Conservation (phyloP, 306 rosid genomes). For the Cyamopsis tetragonoloba region DNA sequence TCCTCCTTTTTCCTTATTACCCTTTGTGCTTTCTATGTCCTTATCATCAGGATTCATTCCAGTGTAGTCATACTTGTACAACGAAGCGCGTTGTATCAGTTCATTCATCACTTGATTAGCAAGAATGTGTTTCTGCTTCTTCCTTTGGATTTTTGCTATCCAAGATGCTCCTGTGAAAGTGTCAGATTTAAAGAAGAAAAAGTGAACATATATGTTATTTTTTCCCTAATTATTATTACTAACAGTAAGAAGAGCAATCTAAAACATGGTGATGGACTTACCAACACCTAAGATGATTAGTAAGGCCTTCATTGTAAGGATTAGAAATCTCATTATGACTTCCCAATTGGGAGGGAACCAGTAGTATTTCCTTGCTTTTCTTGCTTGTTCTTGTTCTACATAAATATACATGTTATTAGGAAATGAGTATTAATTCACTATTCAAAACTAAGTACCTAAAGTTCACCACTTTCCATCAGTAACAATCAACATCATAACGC, state of each 20-base stretch:
- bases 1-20: background rate
- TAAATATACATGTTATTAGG: background rate
- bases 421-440: too few relatives aligned
- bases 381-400: slow-evolving; percentile 26
- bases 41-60: slow-evolving; percentile 1
- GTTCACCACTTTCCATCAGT: background rate
- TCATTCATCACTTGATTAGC: slow-evolving; percentile 39
- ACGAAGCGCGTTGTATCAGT: slow-evolving; percentile 19
- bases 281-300: slow-evolving; percentile 40
- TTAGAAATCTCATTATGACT: background rate
- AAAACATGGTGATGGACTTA: slow-evolving; percentile 10
- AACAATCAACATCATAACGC: background rate
- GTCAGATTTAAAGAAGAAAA: background rate
- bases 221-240: background rate
- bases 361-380: background rate
- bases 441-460: background rate
- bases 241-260: background rate
- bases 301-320: slow-evolving; percentile 24
- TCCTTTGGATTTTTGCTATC: slow-evolving; percentile 37
- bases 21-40: background rate
- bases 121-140: slow-evolving; percentile 32
- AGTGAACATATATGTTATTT: background rate
- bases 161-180: slow-evolving; percentile 33
- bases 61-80: background rate
- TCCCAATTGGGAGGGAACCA: slow-evolving; percentile 37